These are phyloP conservation scores for Pseudopyrenochaeta lycopersici DNA, from an alignment of 2,329 filamentous ascomycete genomes.

Conservation along the genomic window DNA sequence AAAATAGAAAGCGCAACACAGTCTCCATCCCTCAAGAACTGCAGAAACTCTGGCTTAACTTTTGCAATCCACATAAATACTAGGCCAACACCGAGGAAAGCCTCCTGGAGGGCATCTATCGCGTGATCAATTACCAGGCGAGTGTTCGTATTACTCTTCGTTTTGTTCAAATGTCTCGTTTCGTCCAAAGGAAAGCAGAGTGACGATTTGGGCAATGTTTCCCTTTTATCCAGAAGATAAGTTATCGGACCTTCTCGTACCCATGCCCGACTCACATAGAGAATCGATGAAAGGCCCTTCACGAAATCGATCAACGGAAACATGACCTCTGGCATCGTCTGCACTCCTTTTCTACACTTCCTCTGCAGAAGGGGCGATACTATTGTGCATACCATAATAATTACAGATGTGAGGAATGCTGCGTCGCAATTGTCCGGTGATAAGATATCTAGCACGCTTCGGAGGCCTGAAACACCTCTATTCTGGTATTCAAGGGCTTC, in stretches of 20 bases:
- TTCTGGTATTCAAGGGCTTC: conserved; percentile 6
- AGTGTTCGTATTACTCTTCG: neutral
- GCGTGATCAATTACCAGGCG: neutral
- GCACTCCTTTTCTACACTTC: conserved; percentile 1
- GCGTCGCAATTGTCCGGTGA: conserved; percentile 17
- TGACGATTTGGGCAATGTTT: too few species aligned
- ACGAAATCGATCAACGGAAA: conserved; percentile 15
- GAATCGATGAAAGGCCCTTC: conserved; percentile 12
- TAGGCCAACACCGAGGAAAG: too few species aligned
- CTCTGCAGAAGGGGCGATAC: conserved; percentile 16
- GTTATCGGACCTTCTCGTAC: conserved; percentile 15
- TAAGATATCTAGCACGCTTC: conserved; percentile 5
- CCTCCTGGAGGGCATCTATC: conserved; percentile 6
- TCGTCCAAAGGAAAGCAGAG: neutral
- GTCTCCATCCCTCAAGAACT: conserved; percentile 11
- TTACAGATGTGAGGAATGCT: conserved; percentile 11
- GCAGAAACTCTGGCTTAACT: conserved; percentile 13
- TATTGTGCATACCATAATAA: conserved; percentile 21
- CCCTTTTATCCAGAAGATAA: too few species aligned
- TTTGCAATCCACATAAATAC: conserved; percentile 12
- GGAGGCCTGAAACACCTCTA: conserved; percentile 9
- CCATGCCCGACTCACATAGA: conserved; percentile 12
- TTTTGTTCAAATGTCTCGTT: neutral
- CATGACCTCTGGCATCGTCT: conserved; percentile 12
- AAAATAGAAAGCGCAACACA: conserved; percentile 16